Evolutionary conservation across 768 basidiomycete species (phyloP), one percentile per base, ranked within the genome.

Genomic region (Calocera cornea): DNA sequence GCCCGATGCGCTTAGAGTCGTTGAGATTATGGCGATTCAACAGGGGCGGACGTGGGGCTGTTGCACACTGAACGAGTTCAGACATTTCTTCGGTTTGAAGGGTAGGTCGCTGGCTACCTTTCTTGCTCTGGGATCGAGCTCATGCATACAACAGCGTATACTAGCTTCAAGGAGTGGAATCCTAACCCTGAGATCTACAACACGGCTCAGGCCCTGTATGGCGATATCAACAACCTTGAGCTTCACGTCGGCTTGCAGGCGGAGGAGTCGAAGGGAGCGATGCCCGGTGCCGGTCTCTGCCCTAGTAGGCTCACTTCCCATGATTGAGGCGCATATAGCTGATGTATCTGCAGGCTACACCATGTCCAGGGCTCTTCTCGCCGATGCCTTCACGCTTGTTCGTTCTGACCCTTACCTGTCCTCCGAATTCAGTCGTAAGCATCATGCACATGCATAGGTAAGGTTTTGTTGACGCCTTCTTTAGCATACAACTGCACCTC

Each of bases 181-280:
- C 81, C 87, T 0, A 73, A 90, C 69, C 80, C 82, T 1, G 83
- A 85, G 65, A 84, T 93, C 41, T 86, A 78, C 76, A 79, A 80
- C 17, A 83, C 85, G 3, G 90, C 90, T 0, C 87, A 92, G 75
- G 87, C 83, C 70, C 80, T 93, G 0, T 93, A 93, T 65, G 69
- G 86, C 11, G 70, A 87, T 72, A 87, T 92, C 67, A 81, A 93
- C 29, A 81, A 85, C 69, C 81, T 93, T 64, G 91, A 93, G 74
- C 79, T 93, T 17, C 92, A 93, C 72, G 86, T 87, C 63, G 88
- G 90, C 64, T 79, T 92, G 27, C 87, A 90, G 71, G 90, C 89
- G 0, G 89, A 91, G 72, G 84, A 88, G 69, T 78, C 86, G 1
- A 93, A 92, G 73, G 87, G 84, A 14, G 78, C 90, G 40, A 81